Evolutionary conservation across 2,329 filamentous ascomycete genomes (phyloP).

Genomic region (Coniochaeta hoffmannii): DNA sequence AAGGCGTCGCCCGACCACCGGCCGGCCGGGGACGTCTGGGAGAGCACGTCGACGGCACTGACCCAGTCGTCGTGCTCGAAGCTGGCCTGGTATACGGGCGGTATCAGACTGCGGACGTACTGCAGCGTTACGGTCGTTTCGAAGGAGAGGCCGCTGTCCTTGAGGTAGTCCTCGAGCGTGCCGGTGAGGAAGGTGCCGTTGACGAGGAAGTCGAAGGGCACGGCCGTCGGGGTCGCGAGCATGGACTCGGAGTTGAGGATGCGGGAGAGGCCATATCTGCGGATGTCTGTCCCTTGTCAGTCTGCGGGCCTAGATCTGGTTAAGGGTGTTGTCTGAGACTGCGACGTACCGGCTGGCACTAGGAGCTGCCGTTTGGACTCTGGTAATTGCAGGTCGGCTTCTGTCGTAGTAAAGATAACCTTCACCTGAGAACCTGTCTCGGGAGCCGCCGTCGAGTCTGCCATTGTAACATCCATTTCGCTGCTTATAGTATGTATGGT

Average conservation of each 20-base stretch:
- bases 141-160: conserved; percentile 75
- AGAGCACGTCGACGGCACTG: conserved; percentile 75
- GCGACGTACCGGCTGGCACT: conserved; percentile 47
- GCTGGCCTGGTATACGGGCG: conserved; percentile 80
- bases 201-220: conserved; percentile 90
- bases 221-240: conserved; percentile 55
- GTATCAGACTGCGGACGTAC: conserved; percentile 87
- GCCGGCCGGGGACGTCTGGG: conserved; percentile 54
- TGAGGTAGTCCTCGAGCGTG: conserved; percentile 85
- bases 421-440: conserved; percentile 47
- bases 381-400: conserved; percentile 54
- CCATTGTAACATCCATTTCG: conserved; percentile 15
- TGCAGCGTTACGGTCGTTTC: conserved; percentile 84
- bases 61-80: conserved; percentile 99
- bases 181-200: conserved; percentile 88
- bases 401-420: conserved; percentile 60
- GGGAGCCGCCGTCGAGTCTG: conserved; percentile 15
- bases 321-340: not conserved
- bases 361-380: conserved; percentile 55
- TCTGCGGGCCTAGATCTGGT: too few species aligned
- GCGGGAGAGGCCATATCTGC: conserved; percentile 62
- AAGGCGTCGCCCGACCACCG: conserved; percentile 44
- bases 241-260: conserved; percentile 67
- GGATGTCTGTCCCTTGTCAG: conserved; percentile 44
- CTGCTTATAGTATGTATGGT: not conserved